A percentile compares a stretch with the other conserved stretches of the same genome.
Conservation (phyloP, 1,284 basidiomycete genomes). For the Volvariella surrecta region DNA sequence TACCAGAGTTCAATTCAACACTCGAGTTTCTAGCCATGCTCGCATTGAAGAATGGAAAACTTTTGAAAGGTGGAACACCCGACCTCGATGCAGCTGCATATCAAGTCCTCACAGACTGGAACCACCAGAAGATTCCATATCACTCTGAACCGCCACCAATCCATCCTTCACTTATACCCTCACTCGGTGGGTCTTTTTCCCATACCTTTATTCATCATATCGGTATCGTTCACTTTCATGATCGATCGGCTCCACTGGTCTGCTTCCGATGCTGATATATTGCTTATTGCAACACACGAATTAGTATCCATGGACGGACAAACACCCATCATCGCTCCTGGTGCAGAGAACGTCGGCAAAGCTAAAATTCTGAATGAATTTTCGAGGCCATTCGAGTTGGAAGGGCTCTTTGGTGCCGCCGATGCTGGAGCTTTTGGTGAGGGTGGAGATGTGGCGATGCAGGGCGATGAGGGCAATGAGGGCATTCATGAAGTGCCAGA, state of each 20-base stretch:
- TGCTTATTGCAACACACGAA: neutral
- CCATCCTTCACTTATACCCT: conserved; percentile 69
- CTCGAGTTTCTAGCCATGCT: conserved; percentile 90
- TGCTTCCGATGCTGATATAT: too few relatives aligned
- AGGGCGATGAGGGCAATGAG: conserved; percentile 29
- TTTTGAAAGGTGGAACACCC: conserved; percentile 89
- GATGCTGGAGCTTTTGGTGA: conserved; percentile 66
- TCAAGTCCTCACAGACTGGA: conserved; percentile 91
- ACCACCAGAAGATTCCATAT: conserved; percentile 92
- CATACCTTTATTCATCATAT: too few relatives aligned
- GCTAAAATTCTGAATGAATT: conserved; percentile 61
- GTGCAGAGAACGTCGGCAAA: conserved; percentile 67
- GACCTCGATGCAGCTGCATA: conserved; percentile 81
- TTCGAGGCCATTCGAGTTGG: conserved; percentile 67
- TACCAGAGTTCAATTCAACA: conserved; percentile 65
- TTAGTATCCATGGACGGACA: conserved; percentile 12
- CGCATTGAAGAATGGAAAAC: conserved; percentile 77
- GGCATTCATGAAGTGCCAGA: conserved; percentile 24
- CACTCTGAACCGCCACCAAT: conserved; percentile 72
- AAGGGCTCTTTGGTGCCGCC: conserved; percentile 65
- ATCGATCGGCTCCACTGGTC: too few relatives aligned
- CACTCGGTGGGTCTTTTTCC: conserved; percentile 27
- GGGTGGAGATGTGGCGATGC: conserved; percentile 23
- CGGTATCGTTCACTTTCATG: too few relatives aligned
- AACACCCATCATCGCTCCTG: conserved; percentile 42